A percentile compares a stretch with the other conserved stretches of the same genome.
phyloP scores from a whole-genome alignment of 176 grass and related monocot species.

The Bromus sterilis region DNA sequence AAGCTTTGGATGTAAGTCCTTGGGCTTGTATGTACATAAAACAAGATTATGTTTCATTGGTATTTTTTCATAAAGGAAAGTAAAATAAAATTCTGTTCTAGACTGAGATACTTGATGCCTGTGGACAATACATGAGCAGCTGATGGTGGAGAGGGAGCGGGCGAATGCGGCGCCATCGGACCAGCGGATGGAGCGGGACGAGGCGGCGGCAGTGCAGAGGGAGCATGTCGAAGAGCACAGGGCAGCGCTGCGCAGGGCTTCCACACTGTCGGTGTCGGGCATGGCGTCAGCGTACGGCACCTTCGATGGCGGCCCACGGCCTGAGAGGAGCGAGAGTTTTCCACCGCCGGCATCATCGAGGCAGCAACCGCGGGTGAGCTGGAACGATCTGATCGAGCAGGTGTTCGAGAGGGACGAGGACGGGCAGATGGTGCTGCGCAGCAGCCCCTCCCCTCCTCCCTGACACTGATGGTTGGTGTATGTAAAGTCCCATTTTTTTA shows the following conservation, averaged over 20 bases:
- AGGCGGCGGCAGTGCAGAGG: constrained; percentile 33
- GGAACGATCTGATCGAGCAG: constrained; percentile 77
- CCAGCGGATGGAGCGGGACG: constrained; percentile 86
- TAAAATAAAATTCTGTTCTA: background rate
- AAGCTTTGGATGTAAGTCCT: constrained; percentile 71
- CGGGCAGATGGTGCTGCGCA: constrained; percentile 45
- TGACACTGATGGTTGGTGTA: constrained; percentile 23
- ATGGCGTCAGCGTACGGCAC: constrained; percentile 58
- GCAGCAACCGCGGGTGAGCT: constrained; percentile 63
- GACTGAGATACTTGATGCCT: too few species aligned
- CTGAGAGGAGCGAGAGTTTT: constrained; percentile 40
- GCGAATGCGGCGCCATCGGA: constrained; percentile 49
- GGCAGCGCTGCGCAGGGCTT: constrained; percentile 57
- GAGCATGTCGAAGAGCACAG: constrained; percentile 78
- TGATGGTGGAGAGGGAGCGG: constrained; percentile 64
- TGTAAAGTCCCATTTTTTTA: background rate
- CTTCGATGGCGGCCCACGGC: constrained; percentile 23
- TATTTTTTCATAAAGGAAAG: background rate
- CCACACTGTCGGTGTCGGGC: constrained; percentile 63
- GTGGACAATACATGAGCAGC: constrained; percentile 24
- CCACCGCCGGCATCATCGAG: background rate
- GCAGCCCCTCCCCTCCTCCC: constrained; percentile 20
- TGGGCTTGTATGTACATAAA: background rate
- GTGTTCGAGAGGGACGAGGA: constrained; percentile 71
- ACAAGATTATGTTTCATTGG: background rate